Conservation (phyloP, 2,329 filamentous ascomycete genomes). For the Ceratocystis harringtonii region DNA sequence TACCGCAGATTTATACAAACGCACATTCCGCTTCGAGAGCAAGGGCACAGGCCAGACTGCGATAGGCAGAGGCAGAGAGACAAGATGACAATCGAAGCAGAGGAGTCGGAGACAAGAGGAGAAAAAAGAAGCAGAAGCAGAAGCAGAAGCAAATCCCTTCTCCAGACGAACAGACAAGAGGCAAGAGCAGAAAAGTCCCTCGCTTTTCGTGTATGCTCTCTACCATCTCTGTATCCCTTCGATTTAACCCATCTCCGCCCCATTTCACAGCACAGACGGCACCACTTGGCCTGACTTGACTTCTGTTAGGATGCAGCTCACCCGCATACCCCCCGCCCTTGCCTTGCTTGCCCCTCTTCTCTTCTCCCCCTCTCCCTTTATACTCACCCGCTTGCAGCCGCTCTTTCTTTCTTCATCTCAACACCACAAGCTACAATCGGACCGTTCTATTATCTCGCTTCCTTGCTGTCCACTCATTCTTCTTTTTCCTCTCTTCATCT, state of each 20-base stretch:
- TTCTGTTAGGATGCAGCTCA: conserved; percentile 5
- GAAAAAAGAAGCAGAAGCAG: neutral
- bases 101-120: too few species aligned
- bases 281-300: neutral
- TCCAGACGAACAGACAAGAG: neutral
- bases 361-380: neutral
- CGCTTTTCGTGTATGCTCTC: neutral
- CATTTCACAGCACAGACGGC: neutral
- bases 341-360: too few species aligned
- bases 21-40: neutral
- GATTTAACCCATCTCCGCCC: neutral
- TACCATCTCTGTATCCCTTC: neutral
- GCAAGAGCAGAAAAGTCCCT: neutral
- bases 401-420: neutral
- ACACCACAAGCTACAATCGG: neutral
- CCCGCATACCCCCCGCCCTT: neutral
- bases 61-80: too few species aligned
- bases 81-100: too few species aligned
- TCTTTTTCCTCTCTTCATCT: neutral
- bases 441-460: neutral
- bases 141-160: neutral
- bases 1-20: neutral
- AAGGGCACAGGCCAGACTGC: neutral
- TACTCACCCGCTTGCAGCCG: neutral
- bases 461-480: neutral